Evolutionary conservation across 1,139 yeast genomes (phyloP), one percentile per base, ranked within the genome.

Genomic region (Scheffersomyces lignicola): DNA sequence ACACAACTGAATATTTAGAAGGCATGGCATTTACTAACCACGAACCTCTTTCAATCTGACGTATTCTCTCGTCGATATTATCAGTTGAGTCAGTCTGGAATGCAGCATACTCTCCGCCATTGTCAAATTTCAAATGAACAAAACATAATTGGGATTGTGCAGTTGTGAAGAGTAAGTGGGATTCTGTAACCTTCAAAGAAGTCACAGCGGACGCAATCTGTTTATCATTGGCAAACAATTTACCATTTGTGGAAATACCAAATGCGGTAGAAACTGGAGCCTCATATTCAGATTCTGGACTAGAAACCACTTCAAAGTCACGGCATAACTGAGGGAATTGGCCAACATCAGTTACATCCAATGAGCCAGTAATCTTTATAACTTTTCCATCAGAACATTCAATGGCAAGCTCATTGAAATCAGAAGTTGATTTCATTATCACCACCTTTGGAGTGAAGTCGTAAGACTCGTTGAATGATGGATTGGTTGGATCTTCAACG

Each of bases 31-130:
- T 71, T 1, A 92, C 87, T 34, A 94, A 62, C 21, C 84, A 51
- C 0, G 97, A 87, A 1, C 98, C 98, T 44, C 97, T 74, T 60
- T 94, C 99, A 37, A 94, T 82, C 38, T 83, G 79, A 48, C 99
- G 78, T 15, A 85, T 73, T 60, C 97, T 78, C 61, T 92, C 98
- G 56, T 89, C 96, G 12, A 70, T 65, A 9, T 40, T 39, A 33
- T 41, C 41, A 28, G 51, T 52, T 32, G 51, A 41, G 31, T 48
- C 44, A 12, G 54, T 49, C 28, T 44, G 49, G 28, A 49, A 46
- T 2, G 43, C 40, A 34, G 58, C 58, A 29, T 54, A 52, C 28
- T 57, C 60, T 24, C 56, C 56, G 6, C 14, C 28, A 36, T 58
- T 56, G 42, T 67, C 53, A 35, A 51, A 60, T 30, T 68, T 67